These are phyloP conservation scores for Borealophlyctis nickersoniae DNA, from an alignment of 192 early-diverging fungal species.

Conservation along the genomic window DNA sequence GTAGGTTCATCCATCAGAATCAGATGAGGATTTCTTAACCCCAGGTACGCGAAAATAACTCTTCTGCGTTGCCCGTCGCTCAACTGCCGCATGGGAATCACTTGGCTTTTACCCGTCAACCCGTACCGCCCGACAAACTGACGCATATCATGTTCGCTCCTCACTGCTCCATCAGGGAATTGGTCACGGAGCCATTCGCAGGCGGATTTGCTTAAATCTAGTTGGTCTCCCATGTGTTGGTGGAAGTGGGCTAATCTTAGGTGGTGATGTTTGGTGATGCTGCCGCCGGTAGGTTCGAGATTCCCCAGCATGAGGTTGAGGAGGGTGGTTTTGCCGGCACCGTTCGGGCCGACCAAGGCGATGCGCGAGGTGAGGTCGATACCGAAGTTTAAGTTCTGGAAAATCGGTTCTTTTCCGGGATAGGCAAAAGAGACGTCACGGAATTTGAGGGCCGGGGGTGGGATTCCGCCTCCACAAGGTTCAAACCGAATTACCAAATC, in stretches of 20 bases:
- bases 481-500: constrained; percentile 33
- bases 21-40: constrained; percentile 75
- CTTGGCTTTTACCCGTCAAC: constrained; percentile 58
- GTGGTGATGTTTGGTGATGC: constrained; percentile 67
- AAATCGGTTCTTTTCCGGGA: constrained; percentile 52
- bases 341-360: constrained; percentile 65
- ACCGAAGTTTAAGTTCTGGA: constrained; percentile 54
- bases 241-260: constrained; percentile 72
- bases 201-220: constrained; percentile 63
- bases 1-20: constrained; percentile 90
- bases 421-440: constrained; percentile 62
- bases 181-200: constrained; percentile 69
- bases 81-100: constrained; percentile 27
- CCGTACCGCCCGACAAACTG: constrained; percentile 61
- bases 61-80: constrained; percentile 62
- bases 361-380: constrained; percentile 68
- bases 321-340: constrained; percentile 47
- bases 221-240: constrained; percentile 74
- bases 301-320: constrained; percentile 69
- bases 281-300: constrained; percentile 58
- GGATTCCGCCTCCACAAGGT: constrained; percentile 55
- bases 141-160: constrained; percentile 66
- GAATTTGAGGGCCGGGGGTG: constrained; percentile 67
- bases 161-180: constrained; percentile 62
- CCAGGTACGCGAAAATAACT: constrained; percentile 64